A percentile compares a stretch with the other conserved stretches of the same genome.
These are phyloP conservation scores for Acanthamoeba triangularis DNA, from an alignment of 208 protist species.

Conservation along the genomic window DNA sequence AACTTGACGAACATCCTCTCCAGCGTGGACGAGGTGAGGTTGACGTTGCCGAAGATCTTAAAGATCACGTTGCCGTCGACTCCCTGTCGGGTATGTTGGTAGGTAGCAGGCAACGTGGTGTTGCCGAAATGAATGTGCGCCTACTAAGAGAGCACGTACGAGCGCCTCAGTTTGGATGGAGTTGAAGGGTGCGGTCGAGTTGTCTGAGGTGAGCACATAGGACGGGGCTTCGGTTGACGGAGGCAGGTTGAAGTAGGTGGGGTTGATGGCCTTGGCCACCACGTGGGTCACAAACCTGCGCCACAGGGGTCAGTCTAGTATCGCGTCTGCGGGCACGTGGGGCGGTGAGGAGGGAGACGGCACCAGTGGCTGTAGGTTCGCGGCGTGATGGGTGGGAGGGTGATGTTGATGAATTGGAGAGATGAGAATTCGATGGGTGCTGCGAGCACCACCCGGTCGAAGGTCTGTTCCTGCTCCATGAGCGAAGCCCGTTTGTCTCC, in stretches of 20 bases:
- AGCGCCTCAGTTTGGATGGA: constrained; percentile 11
- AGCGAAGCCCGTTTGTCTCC: not conserved
- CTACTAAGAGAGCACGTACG: not conserved
- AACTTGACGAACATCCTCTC: constrained; percentile 34
- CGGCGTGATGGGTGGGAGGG: not conserved
- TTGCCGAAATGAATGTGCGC: too few relatives aligned
- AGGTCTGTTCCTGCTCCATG: not conserved
- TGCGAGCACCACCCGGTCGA: constrained; percentile 29
- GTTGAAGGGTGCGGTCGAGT: constrained; percentile 57
- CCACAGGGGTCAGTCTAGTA: not conserved
- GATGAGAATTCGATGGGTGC: constrained; percentile 55
- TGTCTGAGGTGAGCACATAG: constrained; percentile 33
- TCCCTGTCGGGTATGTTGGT: not conserved
- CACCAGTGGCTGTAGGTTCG: constrained; percentile 45
- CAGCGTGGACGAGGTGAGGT: constrained; percentile 24
- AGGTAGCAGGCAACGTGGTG: too few relatives aligned
- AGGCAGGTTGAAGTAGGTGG: constrained; percentile 33
- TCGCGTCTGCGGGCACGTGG: not conserved
- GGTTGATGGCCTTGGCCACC: constrained; percentile 27
- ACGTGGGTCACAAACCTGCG: constrained; percentile 43
- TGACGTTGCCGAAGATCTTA: constrained; percentile 59
- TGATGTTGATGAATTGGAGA: constrained; percentile 8
- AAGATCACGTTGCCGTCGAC: constrained; percentile 40
- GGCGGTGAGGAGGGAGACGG: not conserved
- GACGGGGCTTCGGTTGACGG: not conserved